Evolutionary conservation across 768 basidiomycete species (phyloP).

Genomic region (Psilocybe azurescens): DNA sequence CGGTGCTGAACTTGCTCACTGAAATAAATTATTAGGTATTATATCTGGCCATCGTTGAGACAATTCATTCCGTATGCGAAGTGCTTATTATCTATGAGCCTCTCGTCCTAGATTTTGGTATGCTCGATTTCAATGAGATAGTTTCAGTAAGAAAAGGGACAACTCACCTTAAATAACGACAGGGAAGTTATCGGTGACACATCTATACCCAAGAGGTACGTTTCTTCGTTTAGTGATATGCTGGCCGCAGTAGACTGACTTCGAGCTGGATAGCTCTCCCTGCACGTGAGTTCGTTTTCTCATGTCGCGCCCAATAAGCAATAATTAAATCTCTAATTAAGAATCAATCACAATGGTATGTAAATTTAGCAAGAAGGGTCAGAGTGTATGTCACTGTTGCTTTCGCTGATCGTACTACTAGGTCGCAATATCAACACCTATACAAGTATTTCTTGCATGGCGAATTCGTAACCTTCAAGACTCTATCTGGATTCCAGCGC

Average conservation of each 20-base stretch:
- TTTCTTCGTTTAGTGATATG: not conserved
- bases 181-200: too few species aligned
- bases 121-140: not conserved
- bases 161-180: too few species aligned
- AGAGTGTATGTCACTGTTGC: too few species aligned
- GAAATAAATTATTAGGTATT: not conserved
- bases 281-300: not conserved
- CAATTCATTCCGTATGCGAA: not conserved
- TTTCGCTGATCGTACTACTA: not conserved
- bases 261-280: not conserved
- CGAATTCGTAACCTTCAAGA: not conserved
- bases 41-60: conserved; percentile 5
- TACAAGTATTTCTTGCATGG: conserved; percentile 6
- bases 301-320: too few species aligned
- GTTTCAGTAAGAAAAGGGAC: not conserved
- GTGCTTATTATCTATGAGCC: conserved; percentile 4
- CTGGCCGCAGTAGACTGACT: too few species aligned
- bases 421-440: conserved; percentile 5
- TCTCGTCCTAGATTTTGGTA: conserved; percentile 1
- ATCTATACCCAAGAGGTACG: not conserved
- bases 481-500: not conserved
- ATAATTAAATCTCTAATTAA: too few species aligned
- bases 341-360: conserved; percentile 6
- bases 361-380: not conserved
- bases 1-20: not conserved